Base-by-base conservation (phyloP, 495 filamentous ascomycete genomes). In the Annulohypoxylon stygium region DNA sequence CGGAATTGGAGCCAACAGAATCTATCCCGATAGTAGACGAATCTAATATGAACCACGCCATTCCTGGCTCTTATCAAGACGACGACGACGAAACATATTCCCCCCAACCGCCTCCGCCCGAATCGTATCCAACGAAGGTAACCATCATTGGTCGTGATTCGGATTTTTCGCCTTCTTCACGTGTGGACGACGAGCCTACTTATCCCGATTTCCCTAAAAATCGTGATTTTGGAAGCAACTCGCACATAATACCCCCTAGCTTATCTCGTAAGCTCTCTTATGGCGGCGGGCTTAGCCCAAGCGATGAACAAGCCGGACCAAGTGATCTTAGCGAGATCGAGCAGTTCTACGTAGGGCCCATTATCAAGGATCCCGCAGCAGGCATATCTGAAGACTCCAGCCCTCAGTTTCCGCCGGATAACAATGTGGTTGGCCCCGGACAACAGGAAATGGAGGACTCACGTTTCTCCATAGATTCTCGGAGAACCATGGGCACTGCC, bases 121-220 rank as follows among this genome's bases (percentile, higher is more conserved):
- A 76, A 14, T 69, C 70, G 51, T 80, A 81, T 50, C 74, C 78
- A 68, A 85, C 81, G 16, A 86, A 83, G 55, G 79, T 85, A 55
- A 85, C 83, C 18, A 83, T 83, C 18, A 69, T 85, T 59, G 82
- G 82, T 11, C 81, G 79, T 43, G 83, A 78, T 45, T 70, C 73
- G 66, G 81, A 82, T 74, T 84, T 83, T 64, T 62, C 59, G 54
- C 74, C 81, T 64, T 75, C 78, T 43, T 55, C 75, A 67, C 75
- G 73, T 74, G 80, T 81, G 6, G 16, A 18, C 7, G 47, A 69
- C 4, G 61, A 65, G 18, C 37, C 62, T 7, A 4, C 60, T 14
- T 65, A 50, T 43, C 11, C 59, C 4, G 12, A 54, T 30, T 11
- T 43, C 23, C 20, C 67, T 12, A 64, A 58, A 9, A 61, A 34